Conservation (phyloP, 2,329 filamentous ascomycete genomes). For the Aspergillus sp. region DNA sequence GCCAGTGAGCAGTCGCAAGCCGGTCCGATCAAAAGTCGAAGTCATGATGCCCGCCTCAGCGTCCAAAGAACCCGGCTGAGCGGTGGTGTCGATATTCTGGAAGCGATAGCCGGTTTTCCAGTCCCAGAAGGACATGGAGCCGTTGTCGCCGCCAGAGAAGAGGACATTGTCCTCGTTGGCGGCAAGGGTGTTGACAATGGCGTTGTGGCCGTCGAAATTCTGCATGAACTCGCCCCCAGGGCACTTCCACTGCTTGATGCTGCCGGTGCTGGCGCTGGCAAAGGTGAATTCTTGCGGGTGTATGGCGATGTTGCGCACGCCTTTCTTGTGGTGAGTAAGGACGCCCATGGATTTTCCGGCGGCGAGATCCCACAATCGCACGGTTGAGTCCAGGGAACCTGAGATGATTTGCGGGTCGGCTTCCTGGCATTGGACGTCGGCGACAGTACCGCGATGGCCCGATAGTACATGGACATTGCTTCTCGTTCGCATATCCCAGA, state of each 20-base stretch:
- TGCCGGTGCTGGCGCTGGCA: slow-evolving; percentile 79
- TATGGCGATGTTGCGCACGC: slow-evolving; percentile 70
- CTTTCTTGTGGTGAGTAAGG: slow-evolving; percentile 97
- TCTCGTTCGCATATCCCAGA: slow-evolving; percentile 97
- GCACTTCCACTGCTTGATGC: slow-evolving; percentile 99
- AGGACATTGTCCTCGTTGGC: slow-evolving; percentile 93
- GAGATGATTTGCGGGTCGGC: slow-evolving; percentile 93
- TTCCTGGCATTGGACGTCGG: slow-evolving; percentile 85
- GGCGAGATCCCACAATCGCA: slow-evolving; percentile 88
- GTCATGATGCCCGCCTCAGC: slow-evolving; percentile 94
- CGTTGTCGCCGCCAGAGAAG: slow-evolving; percentile 92
- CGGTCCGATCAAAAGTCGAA: slow-evolving; percentile 83
- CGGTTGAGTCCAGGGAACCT: slow-evolving; percentile 82
- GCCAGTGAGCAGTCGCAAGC: slow-evolving; percentile 79
- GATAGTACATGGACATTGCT: slow-evolving; percentile 90
- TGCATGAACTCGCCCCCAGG: slow-evolving; percentile 98
- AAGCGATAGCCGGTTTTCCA: slow-evolving; percentile 95
- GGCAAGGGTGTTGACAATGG: slow-evolving; percentile 87
- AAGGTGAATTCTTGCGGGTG: slow-evolving; percentile 96
- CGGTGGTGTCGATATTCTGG: slow-evolving; percentile 80
- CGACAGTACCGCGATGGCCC: slow-evolving; percentile 84
- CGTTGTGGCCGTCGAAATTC: slow-evolving; percentile 93
- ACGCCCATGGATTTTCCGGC: slow-evolving; percentile 95
- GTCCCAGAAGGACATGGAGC: slow-evolving; percentile 95
- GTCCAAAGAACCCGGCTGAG: slow-evolving; percentile 87